Percentiles rank a stretch among this genome's conserved stretches.
Evolutionary conservation across 495 filamentous ascomycete genomes (phyloP).

Genomic region (Viridothelium virens): DNA sequence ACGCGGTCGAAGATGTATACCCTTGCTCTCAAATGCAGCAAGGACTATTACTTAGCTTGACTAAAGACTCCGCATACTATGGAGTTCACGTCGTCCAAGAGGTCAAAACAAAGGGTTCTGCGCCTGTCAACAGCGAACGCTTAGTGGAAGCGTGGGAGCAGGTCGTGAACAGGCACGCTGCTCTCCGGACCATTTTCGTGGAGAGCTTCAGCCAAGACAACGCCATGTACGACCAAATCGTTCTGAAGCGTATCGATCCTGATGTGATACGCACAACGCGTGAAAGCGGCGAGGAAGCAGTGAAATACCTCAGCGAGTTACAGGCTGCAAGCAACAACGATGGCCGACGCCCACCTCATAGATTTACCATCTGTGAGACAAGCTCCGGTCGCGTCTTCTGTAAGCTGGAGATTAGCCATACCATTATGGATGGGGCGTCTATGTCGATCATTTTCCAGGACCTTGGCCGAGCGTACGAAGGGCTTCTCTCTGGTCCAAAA

Average conservation of each 20-base stretch:
- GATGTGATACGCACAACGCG: conserved; percentile 17
- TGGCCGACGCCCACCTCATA: conserved; percentile 19
- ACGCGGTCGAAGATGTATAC: conserved; percentile 53
- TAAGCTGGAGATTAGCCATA: conserved; percentile 26
- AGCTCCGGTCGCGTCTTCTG: conserved; percentile 17
- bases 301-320: conserved; percentile 15
- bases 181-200: conserved; percentile 46
- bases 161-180: conserved; percentile 44
- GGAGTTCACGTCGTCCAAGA: conserved; percentile 55
- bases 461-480: conserved; percentile 23
- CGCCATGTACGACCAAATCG: conserved; percentile 43
- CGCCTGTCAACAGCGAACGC: conserved; percentile 33
- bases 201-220: conserved; percentile 42
- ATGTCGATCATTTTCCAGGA: conserved; percentile 24
- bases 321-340: conserved; percentile 19
- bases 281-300: conserved; percentile 15
- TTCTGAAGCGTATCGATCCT: conserved; percentile 35
- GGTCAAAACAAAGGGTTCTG: conserved; percentile 35
- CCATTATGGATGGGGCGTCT: conserved; percentile 25
- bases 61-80: conserved; percentile 50
- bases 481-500: conserved; percentile 14
- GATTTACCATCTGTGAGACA: conserved; percentile 22
- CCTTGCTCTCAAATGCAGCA: conserved; percentile 62
- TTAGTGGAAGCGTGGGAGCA: conserved; percentile 43
- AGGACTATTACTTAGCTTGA: conserved; percentile 55